Evolutionary conservation across 257 asterid genomes (phyloP).

Genomic region (Nicotiana benthamiana): DNA sequence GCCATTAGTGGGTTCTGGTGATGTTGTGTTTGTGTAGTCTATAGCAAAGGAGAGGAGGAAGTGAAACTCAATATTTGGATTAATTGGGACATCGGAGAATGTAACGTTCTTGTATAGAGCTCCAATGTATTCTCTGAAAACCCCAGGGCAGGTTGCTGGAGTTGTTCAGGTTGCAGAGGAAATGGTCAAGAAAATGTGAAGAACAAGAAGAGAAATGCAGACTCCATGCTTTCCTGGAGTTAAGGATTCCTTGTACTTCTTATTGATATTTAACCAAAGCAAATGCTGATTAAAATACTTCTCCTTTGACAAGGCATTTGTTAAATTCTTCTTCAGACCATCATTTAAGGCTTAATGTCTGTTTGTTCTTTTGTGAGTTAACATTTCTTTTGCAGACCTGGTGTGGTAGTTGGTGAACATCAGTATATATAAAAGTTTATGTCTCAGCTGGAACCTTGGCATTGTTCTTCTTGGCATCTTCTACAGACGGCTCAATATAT

Average conservation of each 20-base stretch:
- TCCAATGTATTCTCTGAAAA: conserved; percentile 68
- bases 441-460: not conserved
- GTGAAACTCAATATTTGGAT: conserved; percentile 37
- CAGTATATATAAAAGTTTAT: not conserved
- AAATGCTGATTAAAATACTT: not conserved
- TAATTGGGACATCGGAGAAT: conserved; percentile 46
- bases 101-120: conserved; percentile 38
- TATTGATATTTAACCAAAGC: not conserved
- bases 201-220: conserved; percentile 18
- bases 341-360: not conserved
- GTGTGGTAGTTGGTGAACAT: not conserved
- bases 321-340: not conserved
- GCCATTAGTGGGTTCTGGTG: conserved; percentile 53
- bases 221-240: conserved; percentile 25
- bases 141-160: conserved; percentile 15
- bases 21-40: conserved; percentile 38
- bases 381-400: not conserved
- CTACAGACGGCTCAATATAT: not conserved
- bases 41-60: conserved; percentile 69
- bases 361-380: not conserved
- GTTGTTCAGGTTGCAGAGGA: conserved; percentile 11
- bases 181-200: conserved; percentile 16
- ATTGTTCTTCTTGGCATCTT: not conserved
- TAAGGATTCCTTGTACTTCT: not conserved
- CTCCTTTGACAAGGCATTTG: not conserved